Evolutionary conservation across 1,284 basidiomycete species (phyloP).

Genomic region (Pterulicium gracile): DNA sequence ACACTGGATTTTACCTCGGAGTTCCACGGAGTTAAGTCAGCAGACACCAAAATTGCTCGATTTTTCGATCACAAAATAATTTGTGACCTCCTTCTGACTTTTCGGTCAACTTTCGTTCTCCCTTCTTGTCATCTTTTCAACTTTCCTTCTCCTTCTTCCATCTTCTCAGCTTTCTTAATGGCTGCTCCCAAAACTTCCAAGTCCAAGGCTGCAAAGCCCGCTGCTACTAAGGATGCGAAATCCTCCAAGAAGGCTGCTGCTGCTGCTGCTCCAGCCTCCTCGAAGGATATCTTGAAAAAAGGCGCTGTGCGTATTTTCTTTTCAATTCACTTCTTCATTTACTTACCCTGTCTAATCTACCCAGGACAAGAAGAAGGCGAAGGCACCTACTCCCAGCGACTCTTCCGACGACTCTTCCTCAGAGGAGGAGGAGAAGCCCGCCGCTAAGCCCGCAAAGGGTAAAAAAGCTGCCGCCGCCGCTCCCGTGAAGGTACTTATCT

Average conservation of each 20-base stretch:
- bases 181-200: neutral
- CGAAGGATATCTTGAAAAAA: constrained; percentile 19
- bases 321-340: neutral
- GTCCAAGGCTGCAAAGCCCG: neutral
- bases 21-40: too few species aligned
- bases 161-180: neutral
- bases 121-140: too few species aligned
- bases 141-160: too few species aligned
- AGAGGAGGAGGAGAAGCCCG: constrained; percentile 9
- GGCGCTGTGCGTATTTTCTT: constrained; percentile 10
- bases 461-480: constrained; percentile 27
- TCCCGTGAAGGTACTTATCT: constrained; percentile 5
- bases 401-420: constrained; percentile 16
- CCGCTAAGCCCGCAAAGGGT: constrained; percentile 9
- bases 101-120: too few species aligned
- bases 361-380: too few species aligned
- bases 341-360: neutral
- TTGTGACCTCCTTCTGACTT: too few species aligned
- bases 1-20: too few species aligned
- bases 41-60: too few species aligned
- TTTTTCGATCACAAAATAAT: too few species aligned
- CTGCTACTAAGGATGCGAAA: constrained; percentile 12
- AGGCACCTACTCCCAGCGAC: constrained; percentile 7
- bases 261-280: constrained; percentile 9
- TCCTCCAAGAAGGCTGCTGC: constrained; percentile 8